phyloP scores from a whole-genome alignment of 345 rosid genomes.

The Trapa bicornis region DNA sequence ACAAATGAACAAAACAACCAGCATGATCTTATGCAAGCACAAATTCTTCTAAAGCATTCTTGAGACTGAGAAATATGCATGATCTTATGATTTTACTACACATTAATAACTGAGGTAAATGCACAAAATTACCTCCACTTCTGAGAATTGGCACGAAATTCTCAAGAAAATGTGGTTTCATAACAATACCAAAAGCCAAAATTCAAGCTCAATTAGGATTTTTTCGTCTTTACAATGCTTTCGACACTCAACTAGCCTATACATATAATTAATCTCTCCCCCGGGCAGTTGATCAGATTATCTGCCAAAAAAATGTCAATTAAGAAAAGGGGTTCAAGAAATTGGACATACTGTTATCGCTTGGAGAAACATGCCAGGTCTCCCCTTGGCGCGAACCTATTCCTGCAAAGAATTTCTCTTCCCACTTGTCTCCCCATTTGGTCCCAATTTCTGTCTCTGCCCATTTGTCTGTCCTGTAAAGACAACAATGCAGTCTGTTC shows the following conservation, averaged over 20 bases:
- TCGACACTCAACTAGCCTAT: not conserved
- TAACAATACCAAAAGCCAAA: not conserved
- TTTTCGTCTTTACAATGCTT: not conserved
- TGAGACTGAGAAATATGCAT: not conserved
- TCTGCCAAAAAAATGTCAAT: not conserved
- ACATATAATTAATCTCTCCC: not conserved
- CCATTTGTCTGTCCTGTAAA: conserved; percentile 99
- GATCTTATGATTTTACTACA: not conserved
- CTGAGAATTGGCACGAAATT: not conserved
- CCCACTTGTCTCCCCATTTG: conserved; percentile 99
- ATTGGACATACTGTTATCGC: conserved; percentile 52
- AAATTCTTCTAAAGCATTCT: not conserved
- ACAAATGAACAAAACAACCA: not conserved
- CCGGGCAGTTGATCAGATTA: not conserved
- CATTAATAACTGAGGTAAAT: not conserved
- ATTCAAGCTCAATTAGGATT: not conserved
- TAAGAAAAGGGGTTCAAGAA: conserved; percentile 1
- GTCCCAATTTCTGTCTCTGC: conserved; percentile 97
- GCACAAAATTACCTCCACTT: not conserved
- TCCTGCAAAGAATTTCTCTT: conserved; percentile 87
- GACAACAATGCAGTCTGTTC: not conserved
- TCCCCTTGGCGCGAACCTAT: conserved; percentile 98
- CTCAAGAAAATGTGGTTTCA: not conserved
- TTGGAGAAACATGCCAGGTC: conserved; percentile 94
- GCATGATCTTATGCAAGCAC: not conserved